Evolutionary conservation across 1,139 yeast genomes (phyloP).

Genomic region (Taiozyma onychis): DNA sequence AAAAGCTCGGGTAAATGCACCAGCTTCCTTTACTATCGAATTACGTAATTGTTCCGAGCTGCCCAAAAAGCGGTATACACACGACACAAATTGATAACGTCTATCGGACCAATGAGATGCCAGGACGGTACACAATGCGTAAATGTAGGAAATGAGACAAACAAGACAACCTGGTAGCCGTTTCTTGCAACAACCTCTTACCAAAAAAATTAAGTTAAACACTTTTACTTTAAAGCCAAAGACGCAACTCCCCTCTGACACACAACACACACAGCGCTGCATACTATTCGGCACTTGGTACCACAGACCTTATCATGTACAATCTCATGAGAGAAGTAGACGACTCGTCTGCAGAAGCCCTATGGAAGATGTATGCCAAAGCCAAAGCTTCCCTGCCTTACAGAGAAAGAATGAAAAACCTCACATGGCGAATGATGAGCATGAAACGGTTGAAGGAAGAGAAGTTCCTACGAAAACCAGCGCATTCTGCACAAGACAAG

Average conservation of each 20-base stretch:
- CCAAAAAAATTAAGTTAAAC: no score
- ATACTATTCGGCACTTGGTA: no score
- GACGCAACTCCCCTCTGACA: neutral
- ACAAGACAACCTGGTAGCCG: neutral
- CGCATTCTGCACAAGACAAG: neutral
- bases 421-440: constrained; percentile 84
- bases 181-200: no score
- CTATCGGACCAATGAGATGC: neutral
- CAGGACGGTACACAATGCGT: neutral
- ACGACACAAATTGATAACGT: neutral
- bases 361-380: constrained; percentile 77
- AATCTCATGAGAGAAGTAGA: constrained; percentile 19
- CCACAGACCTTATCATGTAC: constrained; percentile 1
- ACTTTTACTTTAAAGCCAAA: no score
- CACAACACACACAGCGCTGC: neutral
- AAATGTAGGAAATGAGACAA: neutral
- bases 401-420: constrained; percentile 68
- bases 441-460: constrained; percentile 30
- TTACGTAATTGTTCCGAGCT: neutral
- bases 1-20: neutral
- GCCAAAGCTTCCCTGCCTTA: constrained; percentile 79
- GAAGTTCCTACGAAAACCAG: neutral
- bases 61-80: neutral
- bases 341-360: constrained; percentile 45
- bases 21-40: neutral